phyloP scores from a whole-genome alignment of 2,329 filamentous ascomycete genomes.

The Cercospora nicotianae region DNA sequence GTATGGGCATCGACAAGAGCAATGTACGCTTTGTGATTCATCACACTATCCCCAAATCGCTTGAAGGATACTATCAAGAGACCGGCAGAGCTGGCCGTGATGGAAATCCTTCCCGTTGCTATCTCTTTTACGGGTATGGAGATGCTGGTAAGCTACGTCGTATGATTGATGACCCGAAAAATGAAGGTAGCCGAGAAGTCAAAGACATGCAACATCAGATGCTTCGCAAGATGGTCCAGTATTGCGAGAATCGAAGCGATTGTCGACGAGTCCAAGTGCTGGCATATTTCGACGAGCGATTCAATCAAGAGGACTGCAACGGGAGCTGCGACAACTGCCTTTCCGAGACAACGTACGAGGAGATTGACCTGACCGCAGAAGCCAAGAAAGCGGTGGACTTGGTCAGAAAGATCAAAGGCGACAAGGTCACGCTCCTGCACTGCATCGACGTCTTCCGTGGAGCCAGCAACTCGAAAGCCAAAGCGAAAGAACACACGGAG shows the following conservation, averaged over 20 bases:
- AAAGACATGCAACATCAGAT: conserved; percentile 82
- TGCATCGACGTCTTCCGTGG: conserved; percentile 84
- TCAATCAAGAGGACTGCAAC: conserved; percentile 69
- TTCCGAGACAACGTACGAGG: conserved; percentile 68
- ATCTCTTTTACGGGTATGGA: conserved; percentile 80
- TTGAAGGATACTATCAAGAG: conserved; percentile 98
- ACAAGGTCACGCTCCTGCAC: conserved; percentile 71
- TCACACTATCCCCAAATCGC: conserved; percentile 85
- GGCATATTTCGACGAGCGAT: conserved; percentile 89
- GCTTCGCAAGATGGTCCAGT: conserved; percentile 80
- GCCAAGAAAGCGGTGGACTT: conserved; percentile 70
- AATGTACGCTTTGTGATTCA: conserved; percentile 97
- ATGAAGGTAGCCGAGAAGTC: conserved; percentile 74
- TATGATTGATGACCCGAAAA: conserved; percentile 75
- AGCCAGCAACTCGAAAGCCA: conserved; percentile 60
- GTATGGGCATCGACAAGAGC: conserved; percentile 99
- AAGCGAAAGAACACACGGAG: conserved; percentile 53
- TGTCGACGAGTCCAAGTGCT: conserved; percentile 87
- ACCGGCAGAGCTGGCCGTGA: conserved; percentile 93
- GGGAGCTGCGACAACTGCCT: conserved; percentile 86
- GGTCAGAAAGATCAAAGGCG: conserved; percentile 57
- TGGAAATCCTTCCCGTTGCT: conserved; percentile 82
- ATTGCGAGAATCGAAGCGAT: conserved; percentile 84
- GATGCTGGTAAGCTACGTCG: conserved; percentile 73
- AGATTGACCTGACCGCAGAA: conserved; percentile 73